Percentiles rank a stretch among this genome's conserved stretches.
Conservation (phyloP, 2,329 filamentous ascomycete genomes). For the Chalaropsis thielavioides region DNA sequence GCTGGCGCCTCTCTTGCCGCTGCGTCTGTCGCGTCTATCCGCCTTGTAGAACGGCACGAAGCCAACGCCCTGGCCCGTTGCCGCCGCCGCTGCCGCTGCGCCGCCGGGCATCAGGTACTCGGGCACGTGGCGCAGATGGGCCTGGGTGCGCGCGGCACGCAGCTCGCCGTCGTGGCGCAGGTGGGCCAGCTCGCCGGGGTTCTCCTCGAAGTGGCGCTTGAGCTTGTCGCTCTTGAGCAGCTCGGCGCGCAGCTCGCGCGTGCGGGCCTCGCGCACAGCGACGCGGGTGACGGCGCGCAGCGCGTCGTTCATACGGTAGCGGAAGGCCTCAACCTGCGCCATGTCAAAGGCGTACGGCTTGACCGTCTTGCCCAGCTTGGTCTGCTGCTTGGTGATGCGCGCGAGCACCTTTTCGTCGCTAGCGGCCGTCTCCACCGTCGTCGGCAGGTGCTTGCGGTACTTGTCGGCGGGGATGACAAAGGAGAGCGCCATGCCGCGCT, state of each 20-base stretch:
- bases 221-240: conserved; percentile 88
- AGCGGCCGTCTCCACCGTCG: conserved; percentile 57
- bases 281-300: conserved; percentile 79
- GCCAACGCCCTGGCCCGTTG: conserved; percentile 44
- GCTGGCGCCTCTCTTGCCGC: conserved; percentile 24
- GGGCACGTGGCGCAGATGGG: conserved; percentile 85
- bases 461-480: conserved; percentile 75
- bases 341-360: conserved; percentile 92
- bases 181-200: conserved; percentile 75
- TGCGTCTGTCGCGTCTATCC: conserved; percentile 34
- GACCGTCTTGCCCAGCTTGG: conserved; percentile 63
- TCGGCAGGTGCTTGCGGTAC: conserved; percentile 82
- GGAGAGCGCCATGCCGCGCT: conserved; percentile 87
- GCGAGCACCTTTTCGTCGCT: conserved; percentile 73
- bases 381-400: conserved; percentile 66
- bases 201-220: conserved; percentile 92
- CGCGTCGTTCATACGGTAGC: conserved; percentile 89
- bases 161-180: conserved; percentile 83
- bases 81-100: conserved; percentile 50
- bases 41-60: conserved; percentile 54
- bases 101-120: conserved; percentile 75
- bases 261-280: conserved; percentile 77
- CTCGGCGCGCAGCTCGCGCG: conserved; percentile 75
- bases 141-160: conserved; percentile 66
- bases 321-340: conserved; percentile 82